phyloP scores from a whole-genome alignment of 108 stramenopile genomes.

The Ochromonas danica region DNA sequence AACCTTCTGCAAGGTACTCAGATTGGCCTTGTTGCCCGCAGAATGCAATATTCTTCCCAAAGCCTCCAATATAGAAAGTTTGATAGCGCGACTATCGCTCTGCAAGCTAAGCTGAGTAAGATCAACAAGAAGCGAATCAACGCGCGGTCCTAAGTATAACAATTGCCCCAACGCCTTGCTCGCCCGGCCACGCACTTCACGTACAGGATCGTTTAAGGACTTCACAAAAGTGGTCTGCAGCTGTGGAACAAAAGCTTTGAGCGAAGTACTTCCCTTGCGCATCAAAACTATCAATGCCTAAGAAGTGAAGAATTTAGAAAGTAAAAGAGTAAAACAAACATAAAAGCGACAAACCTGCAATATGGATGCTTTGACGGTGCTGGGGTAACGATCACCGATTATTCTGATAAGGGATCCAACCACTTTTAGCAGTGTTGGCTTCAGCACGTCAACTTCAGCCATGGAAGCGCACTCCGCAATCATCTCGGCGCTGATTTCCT shows the following conservation, averaged over 20 bases:
- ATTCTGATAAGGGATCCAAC: slow-evolving; percentile 96
- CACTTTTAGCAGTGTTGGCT: slow-evolving; percentile 68
- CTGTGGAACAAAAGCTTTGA: slow-evolving; percentile 96
- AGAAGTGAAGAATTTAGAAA: not conserved
- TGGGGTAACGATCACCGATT: slow-evolving; percentile 89
- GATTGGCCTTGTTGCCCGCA: not conserved
- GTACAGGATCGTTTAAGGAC: slow-evolving; percentile 84
- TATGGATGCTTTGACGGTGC: slow-evolving; percentile 86
- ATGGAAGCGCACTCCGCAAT: not conserved
- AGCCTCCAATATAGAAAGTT: not conserved
- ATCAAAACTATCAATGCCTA: slow-evolving; percentile 57
- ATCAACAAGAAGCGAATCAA: slow-evolving; percentile 87
- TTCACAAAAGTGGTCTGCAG: slow-evolving; percentile 99
- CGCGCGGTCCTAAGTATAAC: slow-evolving; percentile 78
- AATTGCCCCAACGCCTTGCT: slow-evolving; percentile 75
- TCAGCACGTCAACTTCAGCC: slow-evolving; percentile 5
- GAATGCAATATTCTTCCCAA: not conserved
- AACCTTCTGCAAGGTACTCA: not conserved
- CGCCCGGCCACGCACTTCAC: slow-evolving; percentile 78
- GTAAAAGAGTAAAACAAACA: not conserved
- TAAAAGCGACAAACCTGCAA: slow-evolving; percentile 54
- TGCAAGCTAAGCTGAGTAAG: slow-evolving; percentile 41
- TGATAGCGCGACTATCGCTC: not conserved
- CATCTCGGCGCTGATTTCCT: not conserved
- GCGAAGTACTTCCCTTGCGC: slow-evolving; percentile 79